phyloP scores from a whole-genome alignment of 805 yeast species.

The Tetrapisispora phaffii region DNA sequence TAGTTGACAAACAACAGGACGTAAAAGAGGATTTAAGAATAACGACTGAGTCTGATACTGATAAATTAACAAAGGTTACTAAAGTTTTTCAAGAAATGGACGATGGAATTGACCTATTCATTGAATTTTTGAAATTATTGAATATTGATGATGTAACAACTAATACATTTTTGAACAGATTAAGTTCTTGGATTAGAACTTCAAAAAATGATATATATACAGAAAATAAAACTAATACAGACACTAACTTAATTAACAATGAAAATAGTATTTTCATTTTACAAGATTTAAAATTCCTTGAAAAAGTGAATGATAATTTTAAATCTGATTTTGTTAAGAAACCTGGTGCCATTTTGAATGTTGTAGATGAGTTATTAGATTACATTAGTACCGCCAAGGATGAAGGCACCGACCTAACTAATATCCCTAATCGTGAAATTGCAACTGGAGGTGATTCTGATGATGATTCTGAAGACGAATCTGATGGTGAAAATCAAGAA shows the following conservation, averaged over 20 bases:
- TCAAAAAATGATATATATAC: neutral
- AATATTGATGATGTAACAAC: constrained; percentile 38
- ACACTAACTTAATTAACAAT: constrained; percentile 11
- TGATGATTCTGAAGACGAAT: constrained; percentile 24
- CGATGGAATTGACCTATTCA: constrained; percentile 32
- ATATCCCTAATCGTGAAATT: too few species aligned
- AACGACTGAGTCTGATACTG: constrained; percentile 3
- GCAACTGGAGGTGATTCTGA: constrained; percentile 16
- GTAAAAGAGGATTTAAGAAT: neutral
- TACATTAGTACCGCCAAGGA: constrained; percentile 1
- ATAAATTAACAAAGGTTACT: constrained; percentile 7
- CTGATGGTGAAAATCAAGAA: constrained; percentile 23
- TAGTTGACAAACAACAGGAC: constrained; percentile 2
- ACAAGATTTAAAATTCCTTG: constrained; percentile 55
- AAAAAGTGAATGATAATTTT: constrained; percentile 47
- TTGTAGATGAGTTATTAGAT: constrained; percentile 36
- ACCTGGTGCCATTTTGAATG: constrained; percentile 46
- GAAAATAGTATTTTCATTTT: constrained; percentile 45
- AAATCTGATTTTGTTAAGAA: constrained; percentile 38
- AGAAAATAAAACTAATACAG: neutral
- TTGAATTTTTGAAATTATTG: constrained; percentile 39
- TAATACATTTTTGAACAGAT: constrained; percentile 38
- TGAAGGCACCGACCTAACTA: constrained; percentile 31
- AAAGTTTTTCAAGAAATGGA: constrained; percentile 38
- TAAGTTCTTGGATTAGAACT: constrained; percentile 50